A percentile compares a stretch with the other conserved stretches of the same genome.
phyloP scores from a whole-genome alignment of 2,329 filamentous ascomycete genomes.

The Colletotrichum nymphaeae region DNA sequence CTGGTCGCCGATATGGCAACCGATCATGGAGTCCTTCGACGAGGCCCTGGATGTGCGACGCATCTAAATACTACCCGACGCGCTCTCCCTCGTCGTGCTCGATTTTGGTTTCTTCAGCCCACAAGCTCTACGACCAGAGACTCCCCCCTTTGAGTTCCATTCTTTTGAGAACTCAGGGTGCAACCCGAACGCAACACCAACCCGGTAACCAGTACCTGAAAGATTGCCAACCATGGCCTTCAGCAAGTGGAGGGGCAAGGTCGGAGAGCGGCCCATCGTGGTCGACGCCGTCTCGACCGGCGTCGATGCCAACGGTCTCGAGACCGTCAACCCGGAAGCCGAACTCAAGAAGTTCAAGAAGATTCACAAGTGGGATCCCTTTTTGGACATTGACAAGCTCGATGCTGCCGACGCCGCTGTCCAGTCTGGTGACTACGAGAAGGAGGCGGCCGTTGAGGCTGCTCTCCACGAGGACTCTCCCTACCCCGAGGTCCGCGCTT shows the following conservation, averaged over 20 bases:
- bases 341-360: conserved; percentile 57
- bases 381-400: conserved; percentile 63
- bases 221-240: conserved; percentile 41
- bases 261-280: conserved; percentile 52
- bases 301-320: conserved; percentile 51
- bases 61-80: conserved; percentile 30
- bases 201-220: not conserved
- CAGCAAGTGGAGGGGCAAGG: conserved; percentile 56
- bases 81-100: not conserved
- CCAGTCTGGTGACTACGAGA: conserved; percentile 55
- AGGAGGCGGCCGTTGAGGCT: conserved; percentile 57
- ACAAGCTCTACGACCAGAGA: conserved; percentile 13
- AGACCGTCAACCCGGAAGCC: conserved; percentile 52
- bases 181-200: not conserved
- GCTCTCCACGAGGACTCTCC: conserved; percentile 66
- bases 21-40: not conserved
- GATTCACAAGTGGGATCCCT: conserved; percentile 68
- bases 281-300: conserved; percentile 52
- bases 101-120: not conserved
- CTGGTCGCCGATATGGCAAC: conserved; percentile 22
- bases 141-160: conserved; percentile 25
- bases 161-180: conserved; percentile 15
- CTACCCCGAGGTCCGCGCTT: conserved; percentile 60
- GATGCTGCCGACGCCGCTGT: conserved; percentile 63
- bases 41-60: not conserved